A percentile compares a stretch with the other conserved stretches of the same genome.
These are phyloP conservation scores for Acer yangbiense DNA, from an alignment of 345 rosid species.

Conservation along the genomic window DNA sequence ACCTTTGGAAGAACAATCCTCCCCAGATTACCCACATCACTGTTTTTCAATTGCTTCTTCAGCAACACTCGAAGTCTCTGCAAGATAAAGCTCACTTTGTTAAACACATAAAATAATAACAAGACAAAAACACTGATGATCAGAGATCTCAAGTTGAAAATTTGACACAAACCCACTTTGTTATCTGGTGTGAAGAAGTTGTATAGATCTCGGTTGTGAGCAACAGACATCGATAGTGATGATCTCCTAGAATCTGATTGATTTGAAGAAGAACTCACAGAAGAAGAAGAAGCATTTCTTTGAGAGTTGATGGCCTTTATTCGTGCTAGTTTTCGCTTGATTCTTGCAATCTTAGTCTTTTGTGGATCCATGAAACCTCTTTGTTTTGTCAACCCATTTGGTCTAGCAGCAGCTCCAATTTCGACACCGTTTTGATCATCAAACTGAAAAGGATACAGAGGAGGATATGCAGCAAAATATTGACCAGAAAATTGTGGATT, in stretches of 20 bases:
- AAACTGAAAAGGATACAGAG: constrained; percentile 21
- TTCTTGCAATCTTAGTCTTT: constrained; percentile 59
- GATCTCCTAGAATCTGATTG: constrained; percentile 33
- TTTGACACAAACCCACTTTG: constrained; percentile 40
- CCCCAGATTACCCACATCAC: constrained; percentile 84
- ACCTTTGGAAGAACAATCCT: constrained; percentile 95
- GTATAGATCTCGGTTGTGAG: constrained; percentile 32
- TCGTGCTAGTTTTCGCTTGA: constrained; percentile 65
- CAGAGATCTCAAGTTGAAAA: neutral
- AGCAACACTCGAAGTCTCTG: constrained; percentile 65
- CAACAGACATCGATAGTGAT: constrained; percentile 16
- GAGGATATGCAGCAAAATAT: constrained; percentile 16
- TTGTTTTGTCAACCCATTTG: constrained; percentile 18
- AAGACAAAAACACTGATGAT: neutral
- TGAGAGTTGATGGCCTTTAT: constrained; percentile 42
- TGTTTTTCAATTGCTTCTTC: constrained; percentile 63
- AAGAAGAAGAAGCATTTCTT: constrained; percentile 34
- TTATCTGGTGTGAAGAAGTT: constrained; percentile 45
- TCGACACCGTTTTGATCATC: constrained; percentile 15
- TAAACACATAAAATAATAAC: neutral
- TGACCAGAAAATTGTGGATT: constrained; percentile 21
- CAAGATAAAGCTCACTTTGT: neutral
- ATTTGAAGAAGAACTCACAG: constrained; percentile 27
- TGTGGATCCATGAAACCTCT: constrained; percentile 38
- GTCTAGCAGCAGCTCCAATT: constrained; percentile 12